Evolutionary conservation across 2,329 filamentous ascomycete species (phyloP).

Genomic region (Hypoxylon sp.): DNA sequence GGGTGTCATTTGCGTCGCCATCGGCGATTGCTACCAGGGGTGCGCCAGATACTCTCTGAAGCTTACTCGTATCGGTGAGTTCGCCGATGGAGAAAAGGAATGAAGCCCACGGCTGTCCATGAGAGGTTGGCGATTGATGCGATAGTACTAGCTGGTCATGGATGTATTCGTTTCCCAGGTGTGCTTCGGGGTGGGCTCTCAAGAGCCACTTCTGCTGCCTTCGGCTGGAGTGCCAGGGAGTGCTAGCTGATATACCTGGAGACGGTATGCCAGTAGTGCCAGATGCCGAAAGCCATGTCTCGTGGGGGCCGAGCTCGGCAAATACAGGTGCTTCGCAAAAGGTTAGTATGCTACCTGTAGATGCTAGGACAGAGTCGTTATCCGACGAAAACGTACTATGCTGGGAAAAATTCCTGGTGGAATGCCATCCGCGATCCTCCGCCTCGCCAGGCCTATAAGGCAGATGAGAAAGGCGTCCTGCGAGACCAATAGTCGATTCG

Average conservation of each 20-base stretch:
- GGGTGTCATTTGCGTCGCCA: conserved; percentile 65
- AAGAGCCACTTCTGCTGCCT: conserved; percentile 56
- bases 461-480: conserved; percentile 44
- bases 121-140: conserved; percentile 11
- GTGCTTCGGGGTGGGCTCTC: conserved; percentile 60
- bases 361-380: neutral
- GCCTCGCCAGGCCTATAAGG: conserved; percentile 38
- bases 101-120: conserved; percentile 23
- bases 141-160: conserved; percentile 38
- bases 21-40: conserved; percentile 57
- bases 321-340: conserved; percentile 40
- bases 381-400: conserved; percentile 32
- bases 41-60: conserved; percentile 38
- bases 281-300: conserved; percentile 39
- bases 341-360: conserved; percentile 35
- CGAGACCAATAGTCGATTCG: conserved; percentile 43
- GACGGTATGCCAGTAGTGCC: conserved; percentile 7
- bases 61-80: conserved; percentile 53
- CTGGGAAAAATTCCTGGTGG: conserved; percentile 39
- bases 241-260: conserved; percentile 17
- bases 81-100: conserved; percentile 65
- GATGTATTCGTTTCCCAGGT: conserved; percentile 42
- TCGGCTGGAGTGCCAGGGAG: conserved; percentile 36
- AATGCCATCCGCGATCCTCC: conserved; percentile 44
- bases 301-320: conserved; percentile 35